phyloP scores from a whole-genome alignment of 305 asterid genomes.

The Caryopteris hybrid region DNA sequence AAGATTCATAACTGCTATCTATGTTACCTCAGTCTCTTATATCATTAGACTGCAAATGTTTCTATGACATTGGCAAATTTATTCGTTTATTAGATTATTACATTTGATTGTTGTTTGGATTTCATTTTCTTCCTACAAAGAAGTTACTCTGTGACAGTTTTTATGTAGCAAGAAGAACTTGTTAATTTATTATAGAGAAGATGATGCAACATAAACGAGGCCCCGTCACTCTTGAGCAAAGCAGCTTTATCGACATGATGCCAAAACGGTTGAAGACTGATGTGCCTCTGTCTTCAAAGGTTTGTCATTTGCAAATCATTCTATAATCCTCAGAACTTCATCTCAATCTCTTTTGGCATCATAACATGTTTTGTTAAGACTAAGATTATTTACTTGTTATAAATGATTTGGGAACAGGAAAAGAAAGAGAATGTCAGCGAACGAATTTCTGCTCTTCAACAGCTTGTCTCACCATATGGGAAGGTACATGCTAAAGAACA shows the following conservation, averaged over 20 bases:
- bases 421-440: constrained; percentile 83
- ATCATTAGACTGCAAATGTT: neutral
- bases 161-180: constrained; percentile 17
- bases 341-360: neutral
- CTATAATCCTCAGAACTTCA: neutral
- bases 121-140: neutral
- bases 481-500: constrained; percentile 40
- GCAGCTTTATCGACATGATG: constrained; percentile 44
- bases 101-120: neutral
- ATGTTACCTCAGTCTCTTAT: neutral
- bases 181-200: constrained; percentile 28
- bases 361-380: no score
- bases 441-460: constrained; percentile 77
- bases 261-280: constrained; percentile 62
- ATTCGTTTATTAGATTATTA: neutral
- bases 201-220: constrained; percentile 77
- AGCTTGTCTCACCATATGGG: constrained; percentile 90
- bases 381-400: no score
- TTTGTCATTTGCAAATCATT: constrained; percentile 13
- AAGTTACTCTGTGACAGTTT: neutral
- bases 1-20: no score
- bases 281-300: constrained; percentile 59
- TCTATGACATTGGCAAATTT: neutral
- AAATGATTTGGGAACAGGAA: constrained; percentile 42
- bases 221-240: constrained; percentile 52